Evolutionary conservation across 139 green algal species (phyloP).

Genomic region (Ulvella scutata): DNA sequence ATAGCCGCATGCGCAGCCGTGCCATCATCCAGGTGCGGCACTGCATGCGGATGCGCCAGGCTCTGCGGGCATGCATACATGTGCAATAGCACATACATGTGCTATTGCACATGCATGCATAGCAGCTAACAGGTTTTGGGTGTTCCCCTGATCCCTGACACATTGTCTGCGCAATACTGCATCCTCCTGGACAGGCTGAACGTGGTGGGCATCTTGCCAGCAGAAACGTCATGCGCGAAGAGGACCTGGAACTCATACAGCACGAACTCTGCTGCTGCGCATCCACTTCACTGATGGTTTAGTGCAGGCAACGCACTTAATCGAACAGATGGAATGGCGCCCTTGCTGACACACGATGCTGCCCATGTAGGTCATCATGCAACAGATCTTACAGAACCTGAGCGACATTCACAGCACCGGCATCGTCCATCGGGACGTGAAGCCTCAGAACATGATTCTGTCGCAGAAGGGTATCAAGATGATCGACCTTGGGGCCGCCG

Average conservation of each 20-base stretch:
- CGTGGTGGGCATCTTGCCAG: no score
- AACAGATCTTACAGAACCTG: slow-evolving; percentile 59
- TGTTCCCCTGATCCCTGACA: no score
- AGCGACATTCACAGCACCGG: slow-evolving; percentile 37
- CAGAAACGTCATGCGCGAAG: background rate
- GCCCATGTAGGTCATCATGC: slow-evolving; percentile 29
- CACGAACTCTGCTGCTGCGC: background rate
- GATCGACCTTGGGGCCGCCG: slow-evolving; percentile 80
- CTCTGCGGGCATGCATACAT: no score
- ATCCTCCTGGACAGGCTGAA: no score
- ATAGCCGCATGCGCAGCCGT: background rate
- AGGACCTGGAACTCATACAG: background rate
- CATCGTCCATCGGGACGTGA: slow-evolving; percentile 85
- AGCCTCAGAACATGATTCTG: slow-evolving; percentile 82
- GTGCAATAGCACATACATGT: no score
- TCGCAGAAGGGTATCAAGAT: slow-evolving; percentile 62
- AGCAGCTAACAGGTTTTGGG: no score
- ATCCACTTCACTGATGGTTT: background rate
- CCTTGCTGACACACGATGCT: slow-evolving; percentile 15
- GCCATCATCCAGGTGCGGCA: background rate
- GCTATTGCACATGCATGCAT: no score
- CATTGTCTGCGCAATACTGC: no score
- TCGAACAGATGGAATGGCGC: no score
- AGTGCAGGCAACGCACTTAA: background rate
- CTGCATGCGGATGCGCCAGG: no score